Conservation (phyloP, 2,329 filamentous ascomycete genomes). For the Xylariaceae sp. region DNA sequence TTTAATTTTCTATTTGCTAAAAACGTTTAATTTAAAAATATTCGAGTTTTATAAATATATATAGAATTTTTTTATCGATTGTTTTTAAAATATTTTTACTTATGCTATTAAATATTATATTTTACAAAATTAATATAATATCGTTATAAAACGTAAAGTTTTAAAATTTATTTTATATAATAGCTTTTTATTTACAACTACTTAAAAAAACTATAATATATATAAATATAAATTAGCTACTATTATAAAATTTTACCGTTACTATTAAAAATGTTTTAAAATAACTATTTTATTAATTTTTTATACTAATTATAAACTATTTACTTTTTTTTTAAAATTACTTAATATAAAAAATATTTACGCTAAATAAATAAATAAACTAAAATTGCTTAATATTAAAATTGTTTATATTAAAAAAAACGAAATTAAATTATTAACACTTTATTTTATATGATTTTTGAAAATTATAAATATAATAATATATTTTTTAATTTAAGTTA, state of each 20-base stretch:
- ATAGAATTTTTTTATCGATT: not conserved
- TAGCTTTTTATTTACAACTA: not conserved
- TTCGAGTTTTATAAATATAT: not conserved
- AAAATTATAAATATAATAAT: not conserved
- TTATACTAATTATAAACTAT: not conserved
- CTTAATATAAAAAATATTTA: not conserved
- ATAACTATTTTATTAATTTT: not conserved
- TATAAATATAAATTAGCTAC: not conserved
- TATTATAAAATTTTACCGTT: not conserved
- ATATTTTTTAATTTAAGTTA: not conserved
- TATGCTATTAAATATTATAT: not conserved
- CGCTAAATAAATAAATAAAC: not conserved
- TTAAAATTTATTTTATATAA: not conserved
- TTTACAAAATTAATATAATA: not conserved
- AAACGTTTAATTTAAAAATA: not conserved
- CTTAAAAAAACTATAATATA: not conserved
- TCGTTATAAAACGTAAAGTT: not conserved
- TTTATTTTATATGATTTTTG: not conserved
- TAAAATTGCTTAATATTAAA: not conserved
- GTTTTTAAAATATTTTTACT: not conserved
- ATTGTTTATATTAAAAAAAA: not conserved
- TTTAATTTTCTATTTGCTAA: not conserved
- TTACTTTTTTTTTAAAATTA: not conserved
- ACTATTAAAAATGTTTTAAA: not conserved
- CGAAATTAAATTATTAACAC: not conserved